Evolutionary conservation across 257 asterid species (phyloP).

Genomic region (Solanum habrochaites): DNA sequence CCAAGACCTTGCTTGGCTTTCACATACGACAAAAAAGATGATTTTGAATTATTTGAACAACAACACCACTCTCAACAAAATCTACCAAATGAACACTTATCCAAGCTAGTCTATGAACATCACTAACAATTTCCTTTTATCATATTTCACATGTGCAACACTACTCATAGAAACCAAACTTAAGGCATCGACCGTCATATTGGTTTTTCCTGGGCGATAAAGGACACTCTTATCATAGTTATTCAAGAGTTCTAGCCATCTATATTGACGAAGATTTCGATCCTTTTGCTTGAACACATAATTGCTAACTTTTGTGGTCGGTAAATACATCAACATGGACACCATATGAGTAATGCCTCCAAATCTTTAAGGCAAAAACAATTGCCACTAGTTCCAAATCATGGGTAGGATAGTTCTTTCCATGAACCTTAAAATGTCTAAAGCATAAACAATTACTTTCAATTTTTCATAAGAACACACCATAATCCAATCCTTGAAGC

Average conservation of each 20-base stretch:
- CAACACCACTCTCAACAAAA: too few relatives aligned
- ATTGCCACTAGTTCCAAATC: neutral
- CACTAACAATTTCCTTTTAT: neutral
- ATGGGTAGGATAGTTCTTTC: neutral
- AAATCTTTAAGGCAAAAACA: neutral
- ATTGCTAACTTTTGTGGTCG: too few relatives aligned
- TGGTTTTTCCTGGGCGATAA: neutral
- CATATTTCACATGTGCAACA: neutral
- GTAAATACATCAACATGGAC: too few relatives aligned
- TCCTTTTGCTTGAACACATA: too few relatives aligned
- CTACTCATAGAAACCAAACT: neutral
- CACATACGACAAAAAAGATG: too few relatives aligned
- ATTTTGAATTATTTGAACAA: too few relatives aligned
- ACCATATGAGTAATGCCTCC: neutral
- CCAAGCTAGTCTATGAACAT: neutral
- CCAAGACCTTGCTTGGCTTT: too few relatives aligned
- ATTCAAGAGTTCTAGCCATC: too few relatives aligned
- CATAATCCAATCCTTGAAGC: neutral
- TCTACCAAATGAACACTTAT: neutral
- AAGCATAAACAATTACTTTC: neutral
- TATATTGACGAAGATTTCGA: too few relatives aligned
- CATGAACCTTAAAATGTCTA: neutral
- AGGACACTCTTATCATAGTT: neutral
- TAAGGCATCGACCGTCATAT: neutral
- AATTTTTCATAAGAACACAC: neutral